Conservation (phyloP, 75 land plant genomes). For the Adiantum capillusveneris region DNA sequence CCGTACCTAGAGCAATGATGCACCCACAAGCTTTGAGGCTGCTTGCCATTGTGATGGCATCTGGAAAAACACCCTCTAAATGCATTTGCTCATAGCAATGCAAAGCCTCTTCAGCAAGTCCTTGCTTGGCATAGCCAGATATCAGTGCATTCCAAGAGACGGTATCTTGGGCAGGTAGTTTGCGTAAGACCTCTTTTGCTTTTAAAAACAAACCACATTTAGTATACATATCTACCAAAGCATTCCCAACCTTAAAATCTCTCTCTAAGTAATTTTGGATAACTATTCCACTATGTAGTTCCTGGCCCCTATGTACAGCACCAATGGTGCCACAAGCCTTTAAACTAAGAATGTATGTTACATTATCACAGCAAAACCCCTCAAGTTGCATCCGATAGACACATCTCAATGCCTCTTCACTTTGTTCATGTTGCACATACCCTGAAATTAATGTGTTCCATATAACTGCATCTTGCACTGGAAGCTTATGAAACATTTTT, state of each 20-base stretch:
- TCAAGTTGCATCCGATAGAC: constrained; percentile 8
- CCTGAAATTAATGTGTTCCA: constrained; percentile 60
- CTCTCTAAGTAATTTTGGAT: neutral
- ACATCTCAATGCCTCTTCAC: constrained; percentile 7
- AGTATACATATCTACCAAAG: constrained; percentile 9
- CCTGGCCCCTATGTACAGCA: constrained; percentile 5
- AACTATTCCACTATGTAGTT: constrained; percentile 3
- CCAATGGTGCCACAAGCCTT: constrained; percentile 9
- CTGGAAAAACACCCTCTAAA: constrained; percentile 16
- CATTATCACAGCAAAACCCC: constrained; percentile 4
- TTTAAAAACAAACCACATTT: constrained; percentile 8
- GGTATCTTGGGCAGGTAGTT: constrained; percentile 4
- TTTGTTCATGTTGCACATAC: constrained; percentile 7
- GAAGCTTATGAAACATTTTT: constrained; percentile 39
- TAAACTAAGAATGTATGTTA: neutral
- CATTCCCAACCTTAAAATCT: constrained; percentile 1
- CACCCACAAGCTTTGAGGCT: constrained; percentile 9
- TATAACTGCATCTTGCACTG: constrained; percentile 35
- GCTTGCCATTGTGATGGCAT: constrained; percentile 9
- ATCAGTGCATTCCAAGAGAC: constrained; percentile 21
- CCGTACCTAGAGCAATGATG: neutral
- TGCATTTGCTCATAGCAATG: constrained; percentile 6
- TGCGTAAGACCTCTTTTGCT: constrained; percentile 10
- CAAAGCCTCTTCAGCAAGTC: constrained; percentile 10
- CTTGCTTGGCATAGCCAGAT: constrained; percentile 12